These are phyloP conservation scores for Pleurotus sapidus DNA, from an alignment of 768 basidiomycete genomes.

Conservation along the genomic window DNA sequence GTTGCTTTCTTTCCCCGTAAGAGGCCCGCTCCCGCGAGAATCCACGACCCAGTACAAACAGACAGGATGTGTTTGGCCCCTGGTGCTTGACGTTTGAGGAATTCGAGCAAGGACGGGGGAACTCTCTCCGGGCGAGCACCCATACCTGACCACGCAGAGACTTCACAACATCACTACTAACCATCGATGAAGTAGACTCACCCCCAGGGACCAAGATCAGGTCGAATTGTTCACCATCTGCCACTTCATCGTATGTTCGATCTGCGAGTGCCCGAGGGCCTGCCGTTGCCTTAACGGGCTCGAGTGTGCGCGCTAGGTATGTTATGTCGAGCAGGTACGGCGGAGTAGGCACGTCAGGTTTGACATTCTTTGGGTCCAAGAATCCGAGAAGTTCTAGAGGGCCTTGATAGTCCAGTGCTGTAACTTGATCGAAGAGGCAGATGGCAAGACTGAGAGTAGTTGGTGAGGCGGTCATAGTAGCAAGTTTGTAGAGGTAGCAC, in stretches of 20 bases:
- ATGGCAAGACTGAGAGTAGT: constrained; percentile 15
- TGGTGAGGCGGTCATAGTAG: neutral
- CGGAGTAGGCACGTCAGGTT: neutral
- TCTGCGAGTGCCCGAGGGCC: constrained; percentile 11
- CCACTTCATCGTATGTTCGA: neutral
- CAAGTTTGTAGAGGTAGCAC: no score
- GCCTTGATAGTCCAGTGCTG: constrained; percentile 20
- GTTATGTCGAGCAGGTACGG: constrained; percentile 8
- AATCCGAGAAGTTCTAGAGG: constrained; percentile 18
- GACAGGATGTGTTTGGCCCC: constrained; percentile 28
- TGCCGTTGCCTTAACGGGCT: constrained; percentile 11
- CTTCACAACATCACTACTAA: no score
- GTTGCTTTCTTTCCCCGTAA: constrained; percentile 32
- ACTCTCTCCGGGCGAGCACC: neutral
- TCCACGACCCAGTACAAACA: constrained; percentile 29
- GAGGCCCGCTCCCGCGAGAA: constrained; percentile 28
- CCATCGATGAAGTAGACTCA: neutral
- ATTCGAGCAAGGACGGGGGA: constrained; percentile 13
- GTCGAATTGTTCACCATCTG: constrained; percentile 2
- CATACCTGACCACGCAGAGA: neutral
- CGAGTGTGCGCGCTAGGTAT: constrained; percentile 17
- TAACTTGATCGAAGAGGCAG: constrained; percentile 20
- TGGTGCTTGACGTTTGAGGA: constrained; percentile 23
- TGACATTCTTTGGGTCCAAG: neutral
- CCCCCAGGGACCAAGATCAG: constrained; percentile 2